A percentile compares a stretch with the other conserved stretches of the same genome.
phyloP scores from a whole-genome alignment of 2,329 filamentous ascomycete genomes.

The Aspergillus fijiensis region DNA sequence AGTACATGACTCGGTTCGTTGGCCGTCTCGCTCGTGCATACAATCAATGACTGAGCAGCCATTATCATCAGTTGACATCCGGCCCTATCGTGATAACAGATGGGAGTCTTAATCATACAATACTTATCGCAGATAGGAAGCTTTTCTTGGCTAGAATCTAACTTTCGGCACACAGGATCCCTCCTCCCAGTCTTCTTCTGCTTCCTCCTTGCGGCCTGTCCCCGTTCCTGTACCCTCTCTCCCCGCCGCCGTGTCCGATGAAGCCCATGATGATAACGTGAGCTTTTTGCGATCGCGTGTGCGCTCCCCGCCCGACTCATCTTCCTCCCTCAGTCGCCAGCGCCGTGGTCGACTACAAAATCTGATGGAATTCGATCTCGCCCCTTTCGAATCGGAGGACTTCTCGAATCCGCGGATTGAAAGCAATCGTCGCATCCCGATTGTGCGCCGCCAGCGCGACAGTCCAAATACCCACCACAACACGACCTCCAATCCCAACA shows the following conservation, averaged over 20 bases:
- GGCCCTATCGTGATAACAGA: background rate
- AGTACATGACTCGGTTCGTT: background rate
- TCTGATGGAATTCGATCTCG: conserved; percentile 28
- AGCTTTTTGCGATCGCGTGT: conserved; percentile 50
- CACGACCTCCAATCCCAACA: conserved; percentile 33
- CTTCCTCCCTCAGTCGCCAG: conserved; percentile 30
- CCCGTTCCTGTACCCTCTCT: conserved; percentile 53
- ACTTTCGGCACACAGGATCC: conserved; percentile 15
- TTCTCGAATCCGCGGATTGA: conserved; percentile 30
- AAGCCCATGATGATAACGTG: conserved; percentile 51
- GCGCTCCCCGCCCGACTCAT: conserved; percentile 29
- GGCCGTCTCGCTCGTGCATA: background rate
- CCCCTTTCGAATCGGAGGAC: conserved; percentile 40
- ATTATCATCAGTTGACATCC: conserved; percentile 8
- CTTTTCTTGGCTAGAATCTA: conserved; percentile 5
- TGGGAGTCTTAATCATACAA: background rate
- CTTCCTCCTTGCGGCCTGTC: conserved; percentile 49
- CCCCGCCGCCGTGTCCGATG: conserved; percentile 47
- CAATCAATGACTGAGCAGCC: background rate
- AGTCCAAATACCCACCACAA: conserved; percentile 40
- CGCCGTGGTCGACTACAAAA: conserved; percentile 34
- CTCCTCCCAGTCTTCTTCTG: conserved; percentile 23
- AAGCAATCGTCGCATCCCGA: conserved; percentile 45
- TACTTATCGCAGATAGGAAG: background rate
- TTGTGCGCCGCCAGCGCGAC: conserved; percentile 41